A percentile compares a stretch with the other conserved stretches of the same genome.
Conservation (phyloP, 306 rosid species). For the Senna siamea region DNA sequence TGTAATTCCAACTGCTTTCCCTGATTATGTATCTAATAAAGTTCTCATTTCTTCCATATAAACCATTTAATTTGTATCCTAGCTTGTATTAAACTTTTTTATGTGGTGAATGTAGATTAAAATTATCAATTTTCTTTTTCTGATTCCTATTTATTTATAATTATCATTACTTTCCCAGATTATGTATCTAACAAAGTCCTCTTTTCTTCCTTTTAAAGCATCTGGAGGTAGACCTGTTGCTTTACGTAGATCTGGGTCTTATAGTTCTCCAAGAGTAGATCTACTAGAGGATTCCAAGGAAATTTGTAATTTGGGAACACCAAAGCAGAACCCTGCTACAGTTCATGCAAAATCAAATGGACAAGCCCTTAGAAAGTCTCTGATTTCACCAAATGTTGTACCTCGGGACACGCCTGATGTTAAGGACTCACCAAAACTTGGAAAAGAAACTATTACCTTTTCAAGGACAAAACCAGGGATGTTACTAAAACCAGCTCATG, state of each 20-base stretch:
- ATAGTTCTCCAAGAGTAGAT: constrained; percentile 47
- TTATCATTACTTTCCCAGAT: constrained; percentile 19
- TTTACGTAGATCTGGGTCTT: constrained; percentile 48
- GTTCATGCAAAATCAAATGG: constrained; percentile 54
- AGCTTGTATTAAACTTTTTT: not conserved
- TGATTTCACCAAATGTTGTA: constrained; percentile 46
- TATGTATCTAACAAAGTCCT: constrained; percentile 18
- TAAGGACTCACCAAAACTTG: constrained; percentile 49
- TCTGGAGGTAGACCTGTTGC: constrained; percentile 65
- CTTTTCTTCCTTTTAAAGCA: constrained; percentile 51
- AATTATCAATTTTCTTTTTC: not conserved
- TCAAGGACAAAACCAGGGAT: constrained; percentile 67
- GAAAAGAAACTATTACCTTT: constrained; percentile 55
- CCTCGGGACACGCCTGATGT: constrained; percentile 57
- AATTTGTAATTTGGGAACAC: constrained; percentile 36
- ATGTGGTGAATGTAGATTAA: constrained; percentile 7
- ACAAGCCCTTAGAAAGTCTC: constrained; percentile 42
- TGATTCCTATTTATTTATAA: not conserved
- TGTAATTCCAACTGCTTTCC: no score
- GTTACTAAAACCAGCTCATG: constrained; percentile 71
- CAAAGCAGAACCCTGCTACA: constrained; percentile 52
- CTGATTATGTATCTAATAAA: no score
- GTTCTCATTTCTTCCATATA: no score
- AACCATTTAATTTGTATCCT: not conserved
- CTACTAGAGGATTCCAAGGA: constrained; percentile 55